A percentile compares a stretch with the other conserved stretches of the same genome.
Conservation (phyloP, 805 yeast genomes). For the Yarrowia porcina region DNA sequence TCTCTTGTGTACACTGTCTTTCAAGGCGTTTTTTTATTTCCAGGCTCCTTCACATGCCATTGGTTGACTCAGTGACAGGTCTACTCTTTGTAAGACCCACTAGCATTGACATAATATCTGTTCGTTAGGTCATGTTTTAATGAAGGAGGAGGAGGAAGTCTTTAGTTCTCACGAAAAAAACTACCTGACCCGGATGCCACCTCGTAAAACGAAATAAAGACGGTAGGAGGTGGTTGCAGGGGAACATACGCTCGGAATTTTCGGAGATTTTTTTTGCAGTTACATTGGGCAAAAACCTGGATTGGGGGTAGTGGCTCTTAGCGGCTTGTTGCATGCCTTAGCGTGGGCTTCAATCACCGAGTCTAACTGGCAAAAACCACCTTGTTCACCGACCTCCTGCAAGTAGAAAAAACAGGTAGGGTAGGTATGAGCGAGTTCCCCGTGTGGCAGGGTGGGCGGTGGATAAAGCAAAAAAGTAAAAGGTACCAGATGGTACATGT, state of each 20-base stretch:
- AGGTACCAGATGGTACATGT: background rate
- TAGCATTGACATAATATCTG: background rate
- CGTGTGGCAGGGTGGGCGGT: background rate
- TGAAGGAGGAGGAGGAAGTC: no score
- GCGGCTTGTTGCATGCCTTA: background rate
- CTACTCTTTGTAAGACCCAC: background rate
- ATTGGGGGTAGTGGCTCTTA: background rate
- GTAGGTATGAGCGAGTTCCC: slow-evolving; percentile 1
- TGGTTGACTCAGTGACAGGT: slow-evolving; percentile 1
- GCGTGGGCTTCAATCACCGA: slow-evolving; percentile 2
- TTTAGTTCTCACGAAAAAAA: background rate
- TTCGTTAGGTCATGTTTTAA: background rate
- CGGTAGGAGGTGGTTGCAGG: background rate
- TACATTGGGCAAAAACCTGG: background rate
- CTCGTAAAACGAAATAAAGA: background rate
- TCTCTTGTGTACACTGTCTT: no score
- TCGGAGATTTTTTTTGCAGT: slow-evolving; percentile 19
- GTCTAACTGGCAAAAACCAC: background rate
- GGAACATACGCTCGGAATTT: slow-evolving; percentile 1
- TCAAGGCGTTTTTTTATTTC: background rate
- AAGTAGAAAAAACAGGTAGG: background rate
- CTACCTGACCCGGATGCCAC: background rate
- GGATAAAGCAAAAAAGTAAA: background rate
- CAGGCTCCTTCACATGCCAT: background rate
- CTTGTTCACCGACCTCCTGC: background rate